Evolutionary conservation across 805 yeast genomes (phyloP), one percentile per base, ranked within the genome.

Genomic region (Saccharomycodes ludwigii): DNA sequence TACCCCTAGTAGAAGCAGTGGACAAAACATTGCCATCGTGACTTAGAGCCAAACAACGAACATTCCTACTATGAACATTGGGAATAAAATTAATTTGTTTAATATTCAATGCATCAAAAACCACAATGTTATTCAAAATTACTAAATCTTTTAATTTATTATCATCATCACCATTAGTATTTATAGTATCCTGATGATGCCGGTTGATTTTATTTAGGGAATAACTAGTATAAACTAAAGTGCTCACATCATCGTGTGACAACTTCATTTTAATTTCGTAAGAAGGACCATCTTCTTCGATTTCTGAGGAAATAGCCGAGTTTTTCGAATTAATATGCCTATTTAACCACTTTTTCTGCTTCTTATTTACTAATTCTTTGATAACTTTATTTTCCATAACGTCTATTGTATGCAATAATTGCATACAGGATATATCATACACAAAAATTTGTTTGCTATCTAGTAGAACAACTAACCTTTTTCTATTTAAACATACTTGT

Each of bases 371-470:
- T 19, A 25, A 9, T 25, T 25, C n/a, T 25, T 25, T 25, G 4
- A 25, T 16, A n/a, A 25, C 28, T 15, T 40, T 35, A 21, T 41
- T 45, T 32, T 43, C 52, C 45, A 46, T 39, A 6, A 50, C 40
- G 20, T 79, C 84, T 21, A 79, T 67, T 1, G 78, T 76, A 45
- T 75, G 80, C 25, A 88, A 52, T 17, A 86, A 67, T 46, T 81
- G 75, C 76, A 88, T 85, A 52, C 93, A 82, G 35, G 91, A 73
- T 39, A 88, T 77, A 53, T 88, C 96, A 58, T 88, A 91, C 29
- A 88, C 71, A 50, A 75, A 81, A 7, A 91, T 72, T 54, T 86
- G 94, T 38, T 83, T 88, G 30, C 46, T 50, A 30, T 72, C 64
- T 32, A 88, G 60, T 5, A 81, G 72, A 12, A 86, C 91, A 20